These are phyloP conservation scores for Ceratocystis eucalypticola DNA, from an alignment of 2,329 filamentous ascomycete species.

Conservation along the genomic window DNA sequence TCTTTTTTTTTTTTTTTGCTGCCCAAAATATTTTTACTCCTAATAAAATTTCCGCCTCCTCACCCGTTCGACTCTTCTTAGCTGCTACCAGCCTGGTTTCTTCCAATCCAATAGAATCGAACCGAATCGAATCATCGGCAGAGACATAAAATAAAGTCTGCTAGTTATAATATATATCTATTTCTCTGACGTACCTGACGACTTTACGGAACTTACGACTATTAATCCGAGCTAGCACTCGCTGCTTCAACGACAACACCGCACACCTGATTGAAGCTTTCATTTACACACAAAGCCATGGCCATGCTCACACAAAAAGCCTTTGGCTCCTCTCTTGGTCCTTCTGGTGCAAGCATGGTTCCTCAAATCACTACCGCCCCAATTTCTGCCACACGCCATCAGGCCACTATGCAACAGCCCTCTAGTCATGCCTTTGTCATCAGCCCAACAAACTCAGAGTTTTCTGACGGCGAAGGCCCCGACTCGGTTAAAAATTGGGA, in stretches of 20 bases:
- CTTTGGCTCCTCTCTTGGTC: slow-evolving; percentile 45
- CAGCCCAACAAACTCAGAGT: slow-evolving; percentile 18
- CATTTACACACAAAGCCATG: slow-evolving; percentile 35
- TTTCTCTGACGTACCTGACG: not conserved
- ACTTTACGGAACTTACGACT: no score
- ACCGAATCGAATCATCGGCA: no score
- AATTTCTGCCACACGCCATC: slow-evolving; percentile 35
- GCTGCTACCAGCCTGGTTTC: not conserved
- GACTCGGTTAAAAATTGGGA: slow-evolving; percentile 76
- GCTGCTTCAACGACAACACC: not conserved
- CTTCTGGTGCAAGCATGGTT: slow-evolving; percentile 36
- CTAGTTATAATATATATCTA: not conserved
- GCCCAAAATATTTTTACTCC: not conserved
- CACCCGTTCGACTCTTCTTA: not conserved
- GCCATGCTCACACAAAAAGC: slow-evolving; percentile 68
- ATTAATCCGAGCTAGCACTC: not conserved
- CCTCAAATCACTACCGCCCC: slow-evolving; percentile 35
- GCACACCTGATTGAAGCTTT: not conserved
- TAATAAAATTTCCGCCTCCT: not conserved
- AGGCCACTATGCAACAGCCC: slow-evolving; percentile 2
- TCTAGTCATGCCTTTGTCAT: slow-evolving; percentile 14
- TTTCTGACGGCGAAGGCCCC: slow-evolving; percentile 69
- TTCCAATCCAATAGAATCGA: no score
- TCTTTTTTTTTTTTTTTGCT: slow-evolving; percentile 10
- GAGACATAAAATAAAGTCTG: not conserved